phyloP scores from a whole-genome alignment of 2,329 filamentous ascomycete genomes.

The Cladosporium sphaerospermum region DNA sequence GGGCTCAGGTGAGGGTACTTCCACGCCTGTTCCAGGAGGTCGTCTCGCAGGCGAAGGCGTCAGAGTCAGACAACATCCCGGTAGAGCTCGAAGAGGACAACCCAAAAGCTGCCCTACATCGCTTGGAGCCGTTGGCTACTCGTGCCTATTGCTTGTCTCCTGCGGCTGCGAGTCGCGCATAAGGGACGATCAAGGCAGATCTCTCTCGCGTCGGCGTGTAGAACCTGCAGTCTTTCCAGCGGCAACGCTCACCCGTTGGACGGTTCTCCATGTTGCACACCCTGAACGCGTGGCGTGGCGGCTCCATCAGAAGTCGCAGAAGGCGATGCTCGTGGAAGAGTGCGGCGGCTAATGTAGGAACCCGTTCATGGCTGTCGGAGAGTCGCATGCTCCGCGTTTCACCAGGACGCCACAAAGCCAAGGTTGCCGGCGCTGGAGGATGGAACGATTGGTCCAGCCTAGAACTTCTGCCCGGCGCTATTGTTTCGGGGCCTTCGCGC shows the following conservation, averaged over 20 bases:
- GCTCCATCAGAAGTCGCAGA: no score
- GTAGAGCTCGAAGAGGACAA: not conserved
- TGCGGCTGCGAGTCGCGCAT: no score
- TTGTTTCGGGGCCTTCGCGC: constrained; percentile 9
- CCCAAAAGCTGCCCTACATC: no score
- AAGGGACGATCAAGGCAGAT: no score
- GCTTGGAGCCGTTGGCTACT: no score
- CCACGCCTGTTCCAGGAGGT: not conserved
- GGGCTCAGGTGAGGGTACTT: not conserved
- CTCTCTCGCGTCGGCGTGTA: no score
- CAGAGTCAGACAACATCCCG: constrained; percentile 6
- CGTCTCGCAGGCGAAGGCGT: constrained; percentile 1
- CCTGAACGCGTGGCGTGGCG: no score
- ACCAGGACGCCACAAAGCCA: not conserved
- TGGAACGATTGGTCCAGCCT: constrained; percentile 3
- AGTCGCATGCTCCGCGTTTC: constrained; percentile 7
- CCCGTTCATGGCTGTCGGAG: not conserved
- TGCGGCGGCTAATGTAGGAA: constrained; percentile 9
- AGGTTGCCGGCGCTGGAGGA: not conserved
- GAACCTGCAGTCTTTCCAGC: no score
- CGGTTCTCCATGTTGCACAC: no score
- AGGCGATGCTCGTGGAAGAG: not conserved
- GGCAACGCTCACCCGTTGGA: no score
- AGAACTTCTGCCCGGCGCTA: not conserved
- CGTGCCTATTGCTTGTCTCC: no score